Evolutionary conservation across 2,329 filamentous ascomycete genomes (phyloP).

Genomic region (Ophiostoma montium): DNA sequence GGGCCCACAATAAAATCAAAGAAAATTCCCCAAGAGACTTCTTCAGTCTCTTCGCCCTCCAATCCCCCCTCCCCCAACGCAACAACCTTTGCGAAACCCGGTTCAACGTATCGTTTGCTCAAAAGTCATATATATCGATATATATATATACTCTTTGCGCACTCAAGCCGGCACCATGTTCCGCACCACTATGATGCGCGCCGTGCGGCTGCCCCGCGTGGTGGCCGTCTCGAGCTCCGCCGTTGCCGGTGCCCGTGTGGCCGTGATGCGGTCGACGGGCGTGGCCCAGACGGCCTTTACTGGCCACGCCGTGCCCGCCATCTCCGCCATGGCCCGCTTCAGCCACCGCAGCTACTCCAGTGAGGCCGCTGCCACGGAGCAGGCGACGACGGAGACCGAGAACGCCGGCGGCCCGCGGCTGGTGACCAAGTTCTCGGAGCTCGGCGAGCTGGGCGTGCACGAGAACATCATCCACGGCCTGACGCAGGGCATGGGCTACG

Average conservation of each 20-base stretch:
- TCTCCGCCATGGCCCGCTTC: constrained; percentile 1
- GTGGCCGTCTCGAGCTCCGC: constrained; percentile 3
- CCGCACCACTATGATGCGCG: constrained; percentile 11
- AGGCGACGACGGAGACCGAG: not conserved
- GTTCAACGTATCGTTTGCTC: not conserved
- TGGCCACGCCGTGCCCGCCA: not conserved
- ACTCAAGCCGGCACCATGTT: constrained; percentile 11
- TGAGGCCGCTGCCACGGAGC: not conserved
- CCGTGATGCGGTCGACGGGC: constrained; percentile 1
- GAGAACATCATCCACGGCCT: constrained; percentile 53
- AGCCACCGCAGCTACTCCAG: constrained; percentile 9
- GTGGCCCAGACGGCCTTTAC: not conserved
- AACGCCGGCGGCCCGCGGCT: not conserved
- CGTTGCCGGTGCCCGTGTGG: not conserved
- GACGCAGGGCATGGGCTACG: constrained; percentile 57
- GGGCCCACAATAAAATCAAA: not conserved
- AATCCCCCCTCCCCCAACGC: not conserved
- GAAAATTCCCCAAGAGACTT: not conserved
- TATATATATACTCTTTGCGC: not conserved
- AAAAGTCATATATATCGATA: not conserved
- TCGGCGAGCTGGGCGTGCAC: constrained; percentile 40
- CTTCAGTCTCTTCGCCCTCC: not conserved
- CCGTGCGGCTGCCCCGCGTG: constrained; percentile 10
- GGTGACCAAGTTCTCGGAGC: constrained; percentile 27
- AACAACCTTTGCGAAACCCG: not conserved